phyloP scores from a whole-genome alignment of 768 basidiomycete genomes.

The Amanita pallidorosea region DNA sequence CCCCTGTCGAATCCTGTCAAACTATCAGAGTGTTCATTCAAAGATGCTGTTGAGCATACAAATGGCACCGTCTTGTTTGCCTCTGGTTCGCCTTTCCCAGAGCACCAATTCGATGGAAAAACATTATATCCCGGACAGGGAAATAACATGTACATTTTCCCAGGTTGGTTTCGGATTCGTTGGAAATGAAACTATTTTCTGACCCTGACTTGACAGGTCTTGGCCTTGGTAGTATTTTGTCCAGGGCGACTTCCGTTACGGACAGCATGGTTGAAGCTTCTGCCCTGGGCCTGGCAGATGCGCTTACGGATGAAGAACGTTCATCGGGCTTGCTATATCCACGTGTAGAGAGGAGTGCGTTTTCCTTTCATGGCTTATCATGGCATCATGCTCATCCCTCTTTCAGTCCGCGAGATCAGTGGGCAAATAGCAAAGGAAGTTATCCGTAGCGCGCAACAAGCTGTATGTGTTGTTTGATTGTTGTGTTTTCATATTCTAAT shows the following conservation, averaged over 20 bases:
- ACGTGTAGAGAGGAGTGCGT: slow-evolving; percentile 57
- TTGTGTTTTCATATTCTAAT: slow-evolving; percentile 1
- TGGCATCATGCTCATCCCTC: slow-evolving; percentile 9
- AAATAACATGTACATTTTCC: slow-evolving; percentile 90
- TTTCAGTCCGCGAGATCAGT: slow-evolving; percentile 67
- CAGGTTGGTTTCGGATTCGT: slow-evolving; percentile 29
- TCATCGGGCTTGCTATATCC: slow-evolving; percentile 70
- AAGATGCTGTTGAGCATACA: slow-evolving; percentile 63
- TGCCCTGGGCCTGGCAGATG: slow-evolving; percentile 67
- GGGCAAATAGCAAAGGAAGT: slow-evolving; percentile 63
- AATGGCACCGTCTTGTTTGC: slow-evolving; percentile 77
- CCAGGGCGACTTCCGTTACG: slow-evolving; percentile 58
- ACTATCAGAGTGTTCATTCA: slow-evolving; percentile 74
- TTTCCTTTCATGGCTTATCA: neutral
- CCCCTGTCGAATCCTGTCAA: slow-evolving; percentile 83
- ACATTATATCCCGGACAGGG: slow-evolving; percentile 76
- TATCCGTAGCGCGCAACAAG: slow-evolving; percentile 71
- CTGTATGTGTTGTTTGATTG: slow-evolving; percentile 28
- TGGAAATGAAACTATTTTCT: slow-evolving; percentile 11
- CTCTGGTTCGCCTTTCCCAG: slow-evolving; percentile 78
- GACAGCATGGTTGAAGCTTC: slow-evolving; percentile 87
- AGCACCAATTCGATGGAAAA: slow-evolving; percentile 42
- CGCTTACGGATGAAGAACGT: slow-evolving; percentile 62
- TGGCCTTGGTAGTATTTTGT: slow-evolving; percentile 71
- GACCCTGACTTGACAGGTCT: slow-evolving; percentile 35